Base-by-base conservation (phyloP, 331 rosid species). In the Erythrophleum ivorense region DNA sequence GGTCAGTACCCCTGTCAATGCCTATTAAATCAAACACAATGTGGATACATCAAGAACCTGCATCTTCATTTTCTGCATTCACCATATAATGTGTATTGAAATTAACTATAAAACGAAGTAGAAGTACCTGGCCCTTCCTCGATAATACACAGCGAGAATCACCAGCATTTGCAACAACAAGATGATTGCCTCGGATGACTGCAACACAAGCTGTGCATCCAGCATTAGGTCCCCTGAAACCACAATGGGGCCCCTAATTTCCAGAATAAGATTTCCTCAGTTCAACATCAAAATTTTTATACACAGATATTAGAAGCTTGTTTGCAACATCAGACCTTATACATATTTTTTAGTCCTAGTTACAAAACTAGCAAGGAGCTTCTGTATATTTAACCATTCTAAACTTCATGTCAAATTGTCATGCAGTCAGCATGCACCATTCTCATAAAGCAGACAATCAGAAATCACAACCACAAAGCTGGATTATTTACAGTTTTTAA, bases 141-240 rank as follows among this genome's bases (percentile, higher is more conserved):
- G 98, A 95, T 81, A 95, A 58, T 13, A 95, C 95, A 63, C 97
- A 95, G 72, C 98, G 96, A 60, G 99, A 95, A 86, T 95, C 98
- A 80, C 99, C 99, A 52, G 99, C 99, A 90, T 95, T 95, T 64
- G 97, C 98, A 29, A 95, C 98, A 77, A 93, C 38, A 79, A 95
- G 91, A 84, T 82, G 90, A 58, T 85, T 93, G 77, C 87, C 88
- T 77, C 66, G 90, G 64, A 93, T 86, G 62, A 93, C 63, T 58
- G 97, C 94, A 79, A 95, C 99, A 87, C 99, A 95, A 73, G 97
- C 98, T 63, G 99, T 92, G 90, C 99, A 74, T 85, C 99, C 99
- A 78, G 79, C 87, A 82, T 86, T 91, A 82, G 98, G 98, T 80
- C 97, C 98, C 81, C 74, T 77, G 89, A 90, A 95, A 86, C 90